A percentile compares a stretch with the other conserved stretches of the same genome.
Evolutionary conservation across 495 filamentous ascomycete species (phyloP).

Genomic region (Talaromyces stipitatus): DNA sequence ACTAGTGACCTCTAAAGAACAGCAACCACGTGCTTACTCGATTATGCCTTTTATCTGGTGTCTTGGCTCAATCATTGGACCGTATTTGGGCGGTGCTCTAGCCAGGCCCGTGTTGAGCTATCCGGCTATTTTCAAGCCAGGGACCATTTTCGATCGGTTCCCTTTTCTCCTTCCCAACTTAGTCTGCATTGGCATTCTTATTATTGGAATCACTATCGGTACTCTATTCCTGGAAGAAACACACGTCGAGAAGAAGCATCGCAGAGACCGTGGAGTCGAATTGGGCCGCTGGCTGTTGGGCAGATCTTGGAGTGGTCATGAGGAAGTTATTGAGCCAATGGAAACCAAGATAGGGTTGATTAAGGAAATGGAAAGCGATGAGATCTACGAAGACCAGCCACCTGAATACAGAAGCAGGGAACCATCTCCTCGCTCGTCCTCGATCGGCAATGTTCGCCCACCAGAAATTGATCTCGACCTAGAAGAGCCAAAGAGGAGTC

Average conservation of each 20-base stretch:
- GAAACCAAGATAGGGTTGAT: slow-evolving; percentile 16
- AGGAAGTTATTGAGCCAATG: slow-evolving; percentile 13
- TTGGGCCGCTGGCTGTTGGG: slow-evolving; percentile 66
- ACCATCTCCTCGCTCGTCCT: slow-evolving; percentile 52
- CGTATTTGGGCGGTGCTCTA: slow-evolving; percentile 80
- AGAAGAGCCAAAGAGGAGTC: slow-evolving; percentile 26
- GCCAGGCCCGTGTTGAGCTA: slow-evolving; percentile 79
- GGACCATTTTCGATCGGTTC: slow-evolving; percentile 71
- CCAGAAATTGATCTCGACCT: slow-evolving; percentile 34
- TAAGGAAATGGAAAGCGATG: slow-evolving; percentile 40
- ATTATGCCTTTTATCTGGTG: slow-evolving; percentile 99
- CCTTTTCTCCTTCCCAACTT: slow-evolving; percentile 93
- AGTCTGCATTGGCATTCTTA: slow-evolving; percentile 73
- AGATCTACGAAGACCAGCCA: slow-evolving; percentile 49
- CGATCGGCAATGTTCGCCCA: slow-evolving; percentile 20
- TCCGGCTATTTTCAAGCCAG: slow-evolving; percentile 64
- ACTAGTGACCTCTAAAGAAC: slow-evolving; percentile 81
- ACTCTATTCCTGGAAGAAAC: slow-evolving; percentile 93
- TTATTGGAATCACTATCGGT: slow-evolving; percentile 72
- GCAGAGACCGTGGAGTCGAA: slow-evolving; percentile 68
- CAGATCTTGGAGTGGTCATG: slow-evolving; percentile 24
- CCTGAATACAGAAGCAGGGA: slow-evolving; percentile 61
- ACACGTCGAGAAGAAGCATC: slow-evolving; percentile 72
- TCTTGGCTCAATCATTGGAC: slow-evolving; percentile 84
- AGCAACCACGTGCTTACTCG: slow-evolving; percentile 86